phyloP scores from a whole-genome alignment of 2,329 filamentous ascomycete genomes.

The Exophiala calicioides region DNA sequence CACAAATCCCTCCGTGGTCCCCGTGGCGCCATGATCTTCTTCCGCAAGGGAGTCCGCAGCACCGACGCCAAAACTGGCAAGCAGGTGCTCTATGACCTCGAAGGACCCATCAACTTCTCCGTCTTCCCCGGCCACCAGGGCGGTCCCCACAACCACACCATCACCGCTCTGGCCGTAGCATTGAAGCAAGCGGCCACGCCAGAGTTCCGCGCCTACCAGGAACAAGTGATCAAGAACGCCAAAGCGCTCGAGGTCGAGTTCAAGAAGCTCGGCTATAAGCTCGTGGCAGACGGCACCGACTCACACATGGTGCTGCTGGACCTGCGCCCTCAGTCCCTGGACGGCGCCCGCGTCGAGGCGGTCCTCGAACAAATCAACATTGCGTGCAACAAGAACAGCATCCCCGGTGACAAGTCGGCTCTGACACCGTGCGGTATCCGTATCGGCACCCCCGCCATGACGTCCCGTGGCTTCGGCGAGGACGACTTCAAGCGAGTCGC shows the following conservation, averaged over 20 bases:
- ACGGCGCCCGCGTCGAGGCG: constrained; percentile 89
- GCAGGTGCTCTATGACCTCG: constrained; percentile 86
- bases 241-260: constrained; percentile 77
- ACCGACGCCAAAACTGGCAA: constrained; percentile 89
- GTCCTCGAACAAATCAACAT: constrained; percentile 91
- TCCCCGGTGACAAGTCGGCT: constrained; percentile 90
- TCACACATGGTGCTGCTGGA: constrained; percentile 97
- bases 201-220: constrained; percentile 93
- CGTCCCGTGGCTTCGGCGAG: constrained; percentile 85
- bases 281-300: constrained; percentile 94
- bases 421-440: constrained; percentile 90
- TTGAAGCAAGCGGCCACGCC: constrained; percentile 88
- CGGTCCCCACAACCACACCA: constrained; percentile 99
- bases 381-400: constrained; percentile 99
- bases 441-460: constrained; percentile 97
- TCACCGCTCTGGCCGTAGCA: constrained; percentile 92
- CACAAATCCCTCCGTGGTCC: constrained; percentile 98
- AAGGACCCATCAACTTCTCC: constrained; percentile 96
- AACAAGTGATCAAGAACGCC: constrained; percentile 89
- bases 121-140: constrained; percentile 99
- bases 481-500: constrained; percentile 86
- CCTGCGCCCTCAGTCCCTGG: constrained; percentile 80
- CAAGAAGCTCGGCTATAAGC: constrained; percentile 80
- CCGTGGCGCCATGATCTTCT: constrained; percentile 99
- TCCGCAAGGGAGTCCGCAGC: constrained; percentile 91